Percentiles rank a stretch among this genome's conserved stretches.
These are phyloP conservation scores for Corymbia maculata DNA, from an alignment of 345 rosid genomes.

Conservation along the genomic window DNA sequence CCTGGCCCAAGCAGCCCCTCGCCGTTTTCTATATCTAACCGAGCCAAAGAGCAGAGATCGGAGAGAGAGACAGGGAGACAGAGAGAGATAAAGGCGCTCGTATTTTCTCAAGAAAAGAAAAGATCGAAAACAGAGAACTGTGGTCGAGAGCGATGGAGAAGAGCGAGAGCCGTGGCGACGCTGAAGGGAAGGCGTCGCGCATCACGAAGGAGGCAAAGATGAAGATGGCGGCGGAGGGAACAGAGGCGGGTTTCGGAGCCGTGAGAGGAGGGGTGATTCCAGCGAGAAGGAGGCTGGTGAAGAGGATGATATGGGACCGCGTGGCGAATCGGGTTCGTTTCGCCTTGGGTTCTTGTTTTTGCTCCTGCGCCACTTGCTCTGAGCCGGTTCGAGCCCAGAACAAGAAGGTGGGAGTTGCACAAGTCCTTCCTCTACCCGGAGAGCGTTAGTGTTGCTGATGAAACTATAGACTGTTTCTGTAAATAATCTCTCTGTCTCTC, in stretches of 20 bases:
- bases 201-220: not conserved
- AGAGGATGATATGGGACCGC: constrained; percentile 21
- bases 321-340: not conserved
- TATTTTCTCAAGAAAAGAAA: not conserved
- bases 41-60: not conserved
- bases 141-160: not conserved
- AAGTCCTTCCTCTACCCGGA: not conserved
- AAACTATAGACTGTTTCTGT: not conserved
- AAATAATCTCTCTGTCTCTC: not conserved
- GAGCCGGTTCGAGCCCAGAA: not conserved
- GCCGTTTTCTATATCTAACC: not conserved
- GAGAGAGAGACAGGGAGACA: not conserved
- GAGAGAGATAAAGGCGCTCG: not conserved
- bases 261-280: constrained; percentile 29
- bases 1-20: not conserved
- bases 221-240: not conserved
- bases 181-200: not conserved
- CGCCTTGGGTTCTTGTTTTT: not conserved
- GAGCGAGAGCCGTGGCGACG: not conserved
- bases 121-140: not conserved
- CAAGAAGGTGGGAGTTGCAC: not conserved
- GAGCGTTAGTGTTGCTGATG: not conserved
- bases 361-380: not conserved
- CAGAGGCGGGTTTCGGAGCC: not conserved
- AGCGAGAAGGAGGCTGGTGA: constrained; percentile 25